Evolutionary conservation across 768 basidiomycete genomes (phyloP).

Genomic region (Clitopilus passeckerianus): DNA sequence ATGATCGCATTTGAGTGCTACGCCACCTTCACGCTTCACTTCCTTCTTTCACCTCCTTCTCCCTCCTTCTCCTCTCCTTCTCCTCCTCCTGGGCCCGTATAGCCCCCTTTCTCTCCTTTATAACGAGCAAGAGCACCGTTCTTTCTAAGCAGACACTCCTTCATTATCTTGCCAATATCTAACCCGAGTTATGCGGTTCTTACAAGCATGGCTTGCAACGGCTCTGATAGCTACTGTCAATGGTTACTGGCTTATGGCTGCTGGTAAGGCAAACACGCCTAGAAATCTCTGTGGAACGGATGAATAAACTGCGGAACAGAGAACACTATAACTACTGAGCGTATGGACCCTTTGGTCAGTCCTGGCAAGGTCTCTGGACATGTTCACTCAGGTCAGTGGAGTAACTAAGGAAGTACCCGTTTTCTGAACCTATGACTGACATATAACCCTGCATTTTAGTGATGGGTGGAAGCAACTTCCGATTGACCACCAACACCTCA

Average conservation of each 20-base stretch:
- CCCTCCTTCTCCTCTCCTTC: slow-evolving; percentile 14
- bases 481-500: slow-evolving; percentile 33
- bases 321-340: slow-evolving; percentile 40
- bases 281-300: not conserved
- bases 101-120: slow-evolving; percentile 15
- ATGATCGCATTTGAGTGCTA: not conserved
- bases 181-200: not conserved
- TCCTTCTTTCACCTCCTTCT: slow-evolving; percentile 1
- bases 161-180: slow-evolving; percentile 24
- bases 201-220: slow-evolving; percentile 1
- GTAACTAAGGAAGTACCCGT: not conserved
- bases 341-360: slow-evolving; percentile 45
- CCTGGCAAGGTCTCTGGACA: slow-evolving; percentile 42
- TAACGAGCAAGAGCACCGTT: slow-evolving; percentile 11
- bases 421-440: not conserved
- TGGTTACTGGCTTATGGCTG: slow-evolving; percentile 44
- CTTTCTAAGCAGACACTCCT: slow-evolving; percentile 24
- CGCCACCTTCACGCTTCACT: not conserved
- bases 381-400: slow-evolving; percentile 36
- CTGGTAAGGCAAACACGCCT: slow-evolving; percentile 19
- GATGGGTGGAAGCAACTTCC: slow-evolving; percentile 50
- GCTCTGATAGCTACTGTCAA: slow-evolving; percentile 16
- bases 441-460: slow-evolving; percentile 23
- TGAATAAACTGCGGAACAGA: slow-evolving; percentile 16
- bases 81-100: slow-evolving; percentile 12